Conservation (phyloP, 306 rosid genomes). For the Castanopsis chinensis region DNA sequence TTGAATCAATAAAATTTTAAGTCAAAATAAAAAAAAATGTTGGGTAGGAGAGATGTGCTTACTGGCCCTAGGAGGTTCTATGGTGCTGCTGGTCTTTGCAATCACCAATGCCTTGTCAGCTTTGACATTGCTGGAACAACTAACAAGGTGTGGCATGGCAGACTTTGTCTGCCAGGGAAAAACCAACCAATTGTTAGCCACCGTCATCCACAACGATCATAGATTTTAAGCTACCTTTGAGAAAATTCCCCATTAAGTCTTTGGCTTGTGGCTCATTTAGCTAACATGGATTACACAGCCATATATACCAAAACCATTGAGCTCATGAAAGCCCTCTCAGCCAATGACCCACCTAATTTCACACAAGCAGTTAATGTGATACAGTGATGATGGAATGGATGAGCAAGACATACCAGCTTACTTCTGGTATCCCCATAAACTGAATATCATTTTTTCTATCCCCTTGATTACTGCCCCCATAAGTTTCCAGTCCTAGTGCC, state of each 20-base stretch:
- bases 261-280: conserved; percentile 45
- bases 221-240: conserved; percentile 37
- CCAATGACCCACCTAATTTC: no score
- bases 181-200: conserved; percentile 60
- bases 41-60: no score
- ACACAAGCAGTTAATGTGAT: not conserved
- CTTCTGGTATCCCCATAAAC: not conserved
- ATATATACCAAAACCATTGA: conserved; percentile 48
- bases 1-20: no score
- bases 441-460: not conserved
- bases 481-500: not conserved
- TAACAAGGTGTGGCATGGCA: no score
- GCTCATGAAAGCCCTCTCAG: no score
- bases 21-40: no score
- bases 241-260: conserved; percentile 8
- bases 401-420: not conserved
- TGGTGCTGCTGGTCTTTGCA: no score
- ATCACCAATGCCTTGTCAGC: no score
- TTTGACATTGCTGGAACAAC: no score
- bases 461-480: not conserved
- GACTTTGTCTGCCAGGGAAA: not conserved
- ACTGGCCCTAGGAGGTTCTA: no score
- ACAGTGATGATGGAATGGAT: not conserved
- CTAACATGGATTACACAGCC: conserved; percentile 29
- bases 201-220: conserved; percentile 35